phyloP scores from a whole-genome alignment of 2,329 filamentous ascomycete genomes.

The Aspergillus pseudoglaucus region DNA sequence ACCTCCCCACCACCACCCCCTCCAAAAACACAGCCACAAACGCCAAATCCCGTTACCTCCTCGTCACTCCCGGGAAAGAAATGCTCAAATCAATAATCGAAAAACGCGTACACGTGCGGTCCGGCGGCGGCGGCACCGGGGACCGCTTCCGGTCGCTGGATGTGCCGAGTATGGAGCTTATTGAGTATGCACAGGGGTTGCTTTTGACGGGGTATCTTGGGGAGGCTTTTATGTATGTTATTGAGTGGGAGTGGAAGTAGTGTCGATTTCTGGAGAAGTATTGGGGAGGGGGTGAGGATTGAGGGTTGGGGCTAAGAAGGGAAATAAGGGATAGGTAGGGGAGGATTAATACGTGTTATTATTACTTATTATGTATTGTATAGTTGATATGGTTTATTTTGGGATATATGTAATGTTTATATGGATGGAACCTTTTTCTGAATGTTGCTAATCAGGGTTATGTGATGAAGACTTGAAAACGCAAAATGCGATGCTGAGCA shows the following conservation, averaged over 20 bases:
- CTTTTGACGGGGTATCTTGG: conserved; percentile 19
- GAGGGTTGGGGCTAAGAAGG: too few relatives aligned
- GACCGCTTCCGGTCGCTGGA: conserved; percentile 17
- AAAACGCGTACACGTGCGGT: conserved; percentile 18
- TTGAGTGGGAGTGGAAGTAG: conserved; percentile 23
- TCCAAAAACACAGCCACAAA: not conserved
- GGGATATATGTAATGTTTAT: too few relatives aligned
- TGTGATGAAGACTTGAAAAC: too few relatives aligned
- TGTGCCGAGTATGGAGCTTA: conserved; percentile 18
- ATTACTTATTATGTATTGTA: too few relatives aligned
- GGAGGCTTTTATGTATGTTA: conserved; percentile 26
- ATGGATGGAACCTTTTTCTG: too few relatives aligned
- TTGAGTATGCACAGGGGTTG: conserved; percentile 25
- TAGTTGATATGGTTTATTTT: too few relatives aligned
- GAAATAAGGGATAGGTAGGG: too few relatives aligned
- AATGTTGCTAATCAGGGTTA: too few relatives aligned
- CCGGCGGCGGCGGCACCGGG: conserved; percentile 13
- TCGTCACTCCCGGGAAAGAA: conserved; percentile 21
- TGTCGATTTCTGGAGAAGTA: too few relatives aligned
- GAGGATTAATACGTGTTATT: too few relatives aligned
- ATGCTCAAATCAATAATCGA: conserved; percentile 21
- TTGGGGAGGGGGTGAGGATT: too few relatives aligned
- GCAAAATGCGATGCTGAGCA: too few relatives aligned
- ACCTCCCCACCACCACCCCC: not conserved
- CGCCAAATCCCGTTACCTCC: conserved; percentile 13